Base-by-base conservation (phyloP, 352 stramenopile genomes). In the Phytophthora pseudosyringae region DNA sequence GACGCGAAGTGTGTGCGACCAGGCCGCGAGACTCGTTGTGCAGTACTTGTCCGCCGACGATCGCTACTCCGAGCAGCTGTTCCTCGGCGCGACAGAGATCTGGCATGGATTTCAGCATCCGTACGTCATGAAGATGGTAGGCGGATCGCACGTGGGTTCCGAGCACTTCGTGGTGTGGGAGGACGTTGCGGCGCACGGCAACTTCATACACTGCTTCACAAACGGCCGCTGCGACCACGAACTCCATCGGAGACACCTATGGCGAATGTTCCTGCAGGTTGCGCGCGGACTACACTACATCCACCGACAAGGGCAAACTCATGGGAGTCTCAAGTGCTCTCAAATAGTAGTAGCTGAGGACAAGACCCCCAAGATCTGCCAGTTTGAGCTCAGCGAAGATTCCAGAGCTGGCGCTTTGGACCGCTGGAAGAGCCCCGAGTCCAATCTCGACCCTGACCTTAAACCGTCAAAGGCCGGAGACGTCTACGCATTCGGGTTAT, bases 261-360 rank as follows among this genome's bases (percentile, higher is more conserved):
- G 66, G 60, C 25, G 55, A n/a, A 60, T 67, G 48, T 70, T 70
- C 32, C n/a, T 70, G n/a, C 54, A 75, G 28, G 61, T 59, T 39
- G 67, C 11, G 5, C 44, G 26, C 10, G 67, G 61, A 21, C 43
- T 75, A 0, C 35, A 53, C 32, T 67, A 68, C 44, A 65, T 75
- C 3, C 67, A 75, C 11, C 16, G 58, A 18, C 44, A 57, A 38
- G 47, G 61, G 11, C 12, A 36, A 18, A 56, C 45, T 0, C 67
- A 75, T 5, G 67, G 67, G 3, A 62, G 52, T 29, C 39, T 71
- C 11, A 75, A 75, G 15, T 71, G 61, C 11, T 59, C 61, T 1
- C 62, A 75, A 21, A 67, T 75, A 11, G 16, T 75, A 0, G 61
- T 75, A n/a, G 21, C 12, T 29, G 40, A 38, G 10, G 40, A 66